Percentiles rank a stretch among this genome's conserved stretches.
These are phyloP conservation scores for Leucosporidium yakuticum DNA, from an alignment of 768 basidiomycete species.

Conservation along the genomic window DNA sequence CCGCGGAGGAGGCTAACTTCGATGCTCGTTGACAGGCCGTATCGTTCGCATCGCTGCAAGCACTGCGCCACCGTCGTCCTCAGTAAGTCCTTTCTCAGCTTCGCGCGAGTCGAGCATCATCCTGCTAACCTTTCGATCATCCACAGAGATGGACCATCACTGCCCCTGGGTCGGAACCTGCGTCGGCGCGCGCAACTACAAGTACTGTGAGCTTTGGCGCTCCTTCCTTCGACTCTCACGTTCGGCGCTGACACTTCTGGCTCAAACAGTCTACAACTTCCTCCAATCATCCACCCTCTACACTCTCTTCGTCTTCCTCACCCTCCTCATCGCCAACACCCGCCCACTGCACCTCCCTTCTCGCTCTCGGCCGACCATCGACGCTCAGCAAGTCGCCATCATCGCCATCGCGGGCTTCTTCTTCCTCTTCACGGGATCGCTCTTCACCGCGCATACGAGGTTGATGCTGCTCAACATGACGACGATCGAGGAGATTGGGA, in stretches of 20 bases:
- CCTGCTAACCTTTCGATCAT: not conserved
- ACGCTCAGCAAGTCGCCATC: slow-evolving; percentile 32
- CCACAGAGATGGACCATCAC: slow-evolving; percentile 33
- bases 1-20: too few relatives aligned
- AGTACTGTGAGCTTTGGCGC: slow-evolving; percentile 19
- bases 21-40: not conserved
- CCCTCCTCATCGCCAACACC: slow-evolving; percentile 29
- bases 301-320: slow-evolving; percentile 27
- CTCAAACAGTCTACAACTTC: slow-evolving; percentile 30
- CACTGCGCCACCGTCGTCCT: slow-evolving; percentile 29
- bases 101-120: too few relatives aligned
- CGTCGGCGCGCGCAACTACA: slow-evolving; percentile 35
- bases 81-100: slow-evolving; percentile 10
- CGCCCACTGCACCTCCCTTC: slow-evolving; percentile 18
- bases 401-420: slow-evolving; percentile 29
- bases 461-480: slow-evolving; percentile 30
- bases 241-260: too few relatives aligned
- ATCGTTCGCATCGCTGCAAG: slow-evolving; percentile 25
- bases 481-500: slow-evolving; percentile 35
- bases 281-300: slow-evolving; percentile 29
- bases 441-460: slow-evolving; percentile 24
- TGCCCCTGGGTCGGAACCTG: slow-evolving; percentile 23
- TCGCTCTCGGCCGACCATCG: slow-evolving; percentile 18
- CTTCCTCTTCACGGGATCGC: slow-evolving; percentile 22
- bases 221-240: not conserved